Percentiles rank a stretch among this genome's conserved stretches.
These are phyloP conservation scores for Cymodocea nodosa DNA, from an alignment of 116 monocot species.

Conservation along the genomic window DNA sequence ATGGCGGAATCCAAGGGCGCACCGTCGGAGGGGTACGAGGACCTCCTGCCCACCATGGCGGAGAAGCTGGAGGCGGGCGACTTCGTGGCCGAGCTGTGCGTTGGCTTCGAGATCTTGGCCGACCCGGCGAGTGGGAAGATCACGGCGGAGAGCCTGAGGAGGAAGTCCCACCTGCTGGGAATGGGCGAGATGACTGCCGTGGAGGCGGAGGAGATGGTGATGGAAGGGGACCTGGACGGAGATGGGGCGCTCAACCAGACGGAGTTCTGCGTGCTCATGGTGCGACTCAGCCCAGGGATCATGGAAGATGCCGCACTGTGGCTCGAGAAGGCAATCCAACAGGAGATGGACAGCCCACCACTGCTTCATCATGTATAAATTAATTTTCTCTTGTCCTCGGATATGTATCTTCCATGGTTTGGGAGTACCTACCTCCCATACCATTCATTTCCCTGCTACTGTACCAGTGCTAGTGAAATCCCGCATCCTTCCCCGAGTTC, in stretches of 20 bases:
- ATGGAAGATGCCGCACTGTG: conserved; percentile 18
- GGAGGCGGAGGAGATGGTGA: conserved; percentile 20
- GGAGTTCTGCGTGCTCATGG: conserved; percentile 29
- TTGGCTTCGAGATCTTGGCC: conserved; percentile 15
- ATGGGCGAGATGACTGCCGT: conserved; percentile 11
- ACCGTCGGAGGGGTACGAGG: conserved; percentile 12
- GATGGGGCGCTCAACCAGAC: conserved; percentile 22
- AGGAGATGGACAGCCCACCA: conserved; percentile 5
- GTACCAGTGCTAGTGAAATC: too few relatives aligned
- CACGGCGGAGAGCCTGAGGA: conserved; percentile 23
- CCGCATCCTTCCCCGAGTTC: too few relatives aligned
- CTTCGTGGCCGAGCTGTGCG: conserved; percentile 21
- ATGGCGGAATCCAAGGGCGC: too few relatives aligned
- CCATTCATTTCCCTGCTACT: too few relatives aligned
- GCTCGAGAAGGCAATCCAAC: conserved; percentile 16
- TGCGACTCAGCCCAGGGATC: conserved; percentile 23
- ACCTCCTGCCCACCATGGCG: conserved; percentile 24
- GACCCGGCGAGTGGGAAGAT: conserved; percentile 16
- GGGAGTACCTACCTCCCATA: too few relatives aligned
- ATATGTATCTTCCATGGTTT: background rate
- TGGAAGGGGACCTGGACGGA: conserved; percentile 28
- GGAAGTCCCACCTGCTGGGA: conserved; percentile 9
- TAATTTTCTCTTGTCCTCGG: too few relatives aligned
- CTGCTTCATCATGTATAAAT: background rate
- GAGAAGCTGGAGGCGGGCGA: conserved; percentile 24